Conservation (phyloP, 305 asterid genomes). For the Rubia balearica region DNA sequence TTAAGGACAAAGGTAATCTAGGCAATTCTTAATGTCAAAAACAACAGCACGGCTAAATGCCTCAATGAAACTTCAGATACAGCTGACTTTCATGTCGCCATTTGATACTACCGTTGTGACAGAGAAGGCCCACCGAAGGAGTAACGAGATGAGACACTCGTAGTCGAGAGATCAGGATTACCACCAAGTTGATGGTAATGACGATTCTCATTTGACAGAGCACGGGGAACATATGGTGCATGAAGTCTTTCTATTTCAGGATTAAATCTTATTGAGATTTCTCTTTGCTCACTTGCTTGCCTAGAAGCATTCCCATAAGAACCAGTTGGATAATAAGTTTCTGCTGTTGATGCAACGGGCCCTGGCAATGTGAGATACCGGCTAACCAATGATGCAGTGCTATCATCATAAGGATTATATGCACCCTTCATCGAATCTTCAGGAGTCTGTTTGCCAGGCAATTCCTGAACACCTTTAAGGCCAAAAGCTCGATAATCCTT, state of each 20-base stretch:
- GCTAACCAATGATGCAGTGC: constrained; percentile 58
- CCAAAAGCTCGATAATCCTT: constrained; percentile 50
- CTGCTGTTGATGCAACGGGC: constrained; percentile 23
- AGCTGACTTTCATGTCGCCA: constrained; percentile 1
- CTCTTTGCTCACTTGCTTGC: constrained; percentile 25
- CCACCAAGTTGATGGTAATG: constrained; percentile 26
- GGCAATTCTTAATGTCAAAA: no score
- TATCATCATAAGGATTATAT: constrained; percentile 46
- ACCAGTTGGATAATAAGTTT: constrained; percentile 25
- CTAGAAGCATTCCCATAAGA: constrained; percentile 22
- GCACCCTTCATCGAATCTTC: constrained; percentile 14
- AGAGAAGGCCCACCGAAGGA: constrained; percentile 52
- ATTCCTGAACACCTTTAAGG: constrained; percentile 35
- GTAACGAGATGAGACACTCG: constrained; percentile 51
- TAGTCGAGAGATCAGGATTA: constrained; percentile 27
- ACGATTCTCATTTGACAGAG: constrained; percentile 24
- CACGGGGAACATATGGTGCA: constrained; percentile 30
- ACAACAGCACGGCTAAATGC: no score
- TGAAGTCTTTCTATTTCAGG: constrained; percentile 26
- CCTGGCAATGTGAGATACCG: constrained; percentile 50
- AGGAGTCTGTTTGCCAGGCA: constrained; percentile 26
- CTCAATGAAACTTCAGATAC: no score
- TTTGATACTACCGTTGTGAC: constrained; percentile 24
- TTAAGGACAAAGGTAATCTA: no score
- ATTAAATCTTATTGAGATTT: constrained; percentile 20